Evolutionary conservation across 2,329 filamentous ascomycete genomes (phyloP).

Genomic region (Alternaria ethzedia): DNA sequence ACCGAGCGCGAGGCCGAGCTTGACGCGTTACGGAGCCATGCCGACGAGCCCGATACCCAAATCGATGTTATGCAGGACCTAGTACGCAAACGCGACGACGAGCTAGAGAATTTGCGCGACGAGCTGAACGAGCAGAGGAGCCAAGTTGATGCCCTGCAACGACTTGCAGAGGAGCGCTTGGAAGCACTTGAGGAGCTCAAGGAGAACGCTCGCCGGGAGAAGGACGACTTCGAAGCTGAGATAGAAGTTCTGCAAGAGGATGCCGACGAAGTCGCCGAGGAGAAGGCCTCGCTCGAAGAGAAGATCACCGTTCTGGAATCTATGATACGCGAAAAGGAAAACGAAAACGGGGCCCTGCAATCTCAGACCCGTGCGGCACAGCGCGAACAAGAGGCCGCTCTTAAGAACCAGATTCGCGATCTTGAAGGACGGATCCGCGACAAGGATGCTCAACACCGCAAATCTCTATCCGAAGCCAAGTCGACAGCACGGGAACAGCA

Average conservation of each 20-base stretch:
- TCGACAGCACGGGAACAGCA: conserved; percentile 51
- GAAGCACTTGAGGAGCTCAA: conserved; percentile 60
- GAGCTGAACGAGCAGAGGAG: conserved; percentile 44
- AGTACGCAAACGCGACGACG: conserved; percentile 52
- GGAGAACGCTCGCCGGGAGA: conserved; percentile 52
- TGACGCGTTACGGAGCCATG: conserved; percentile 42
- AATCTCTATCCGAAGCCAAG: conserved; percentile 36
- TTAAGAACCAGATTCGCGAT: conserved; percentile 59
- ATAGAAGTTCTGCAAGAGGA: conserved; percentile 55
- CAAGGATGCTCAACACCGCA: conserved; percentile 39
- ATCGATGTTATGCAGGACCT: conserved; percentile 52
- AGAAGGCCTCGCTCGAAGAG: conserved; percentile 66
- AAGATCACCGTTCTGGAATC: conserved; percentile 55
- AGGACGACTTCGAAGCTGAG: conserved; percentile 63
- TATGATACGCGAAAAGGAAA: conserved; percentile 48
- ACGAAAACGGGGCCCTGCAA: conserved; percentile 23
- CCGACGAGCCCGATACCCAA: conserved; percentile 48
- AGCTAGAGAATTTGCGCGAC: conserved; percentile 62
- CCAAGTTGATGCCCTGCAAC: conserved; percentile 42
- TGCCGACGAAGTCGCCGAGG: conserved; percentile 51
- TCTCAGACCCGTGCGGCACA: conserved; percentile 61
- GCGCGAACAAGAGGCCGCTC: conserved; percentile 53
- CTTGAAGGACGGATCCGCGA: conserved; percentile 36
- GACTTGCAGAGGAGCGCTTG: conserved; percentile 44
- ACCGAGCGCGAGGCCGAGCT: conserved; percentile 47